Conservation (phyloP, 139 green algal genomes). For the Chlorella sp. region DNA sequence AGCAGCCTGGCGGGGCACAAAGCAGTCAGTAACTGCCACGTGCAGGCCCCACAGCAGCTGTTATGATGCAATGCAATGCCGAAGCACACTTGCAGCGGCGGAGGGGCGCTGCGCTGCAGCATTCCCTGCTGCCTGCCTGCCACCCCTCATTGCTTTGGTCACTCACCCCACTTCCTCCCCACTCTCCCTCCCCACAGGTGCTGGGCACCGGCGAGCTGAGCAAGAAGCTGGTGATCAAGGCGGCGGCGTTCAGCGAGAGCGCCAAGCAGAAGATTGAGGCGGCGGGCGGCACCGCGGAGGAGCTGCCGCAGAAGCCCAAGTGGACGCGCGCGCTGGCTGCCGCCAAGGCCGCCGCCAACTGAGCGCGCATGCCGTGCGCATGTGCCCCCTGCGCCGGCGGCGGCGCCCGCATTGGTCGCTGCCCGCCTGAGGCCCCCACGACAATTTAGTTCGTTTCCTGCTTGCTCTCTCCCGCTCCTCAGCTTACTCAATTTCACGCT, state of each 20-base stretch:
- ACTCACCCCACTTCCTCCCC: background rate
- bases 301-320: conserved; percentile 70
- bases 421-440: no score
- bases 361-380: background rate
- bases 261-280: conserved; percentile 90
- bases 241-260: conserved; percentile 81
- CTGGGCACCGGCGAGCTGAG: conserved; percentile 89
- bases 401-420: no score
- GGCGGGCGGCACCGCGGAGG: conserved; percentile 79
- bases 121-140: background rate
- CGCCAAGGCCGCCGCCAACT: conserved; percentile 15
- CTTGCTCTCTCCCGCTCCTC: conserved; percentile 9
- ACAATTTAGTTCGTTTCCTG: no score
- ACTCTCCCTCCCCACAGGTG: conserved; percentile 68
- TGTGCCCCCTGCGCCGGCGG: no score
- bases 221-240: conserved; percentile 83
- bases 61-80: no score
- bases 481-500: background rate
- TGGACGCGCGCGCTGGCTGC: conserved; percentile 75
- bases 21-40: no score
- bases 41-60: no score
- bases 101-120: no score
- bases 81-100: no score
- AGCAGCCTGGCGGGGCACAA: no score
- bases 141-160: background rate